Conservation (phyloP, 495 filamentous ascomycete species). For the Polyplosphaeria fusca region DNA sequence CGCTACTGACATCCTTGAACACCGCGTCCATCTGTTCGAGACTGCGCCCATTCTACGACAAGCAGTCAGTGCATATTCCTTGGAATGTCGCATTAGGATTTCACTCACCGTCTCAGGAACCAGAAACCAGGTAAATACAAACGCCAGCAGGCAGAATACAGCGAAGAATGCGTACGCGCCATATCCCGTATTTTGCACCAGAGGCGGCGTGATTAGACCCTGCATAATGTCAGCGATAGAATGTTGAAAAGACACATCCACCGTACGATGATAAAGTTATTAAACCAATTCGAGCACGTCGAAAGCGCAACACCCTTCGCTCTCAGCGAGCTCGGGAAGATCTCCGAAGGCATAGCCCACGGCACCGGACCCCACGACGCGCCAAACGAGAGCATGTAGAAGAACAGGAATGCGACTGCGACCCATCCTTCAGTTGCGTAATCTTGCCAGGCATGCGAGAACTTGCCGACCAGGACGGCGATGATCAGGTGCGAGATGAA, state of each 20-base stretch:
- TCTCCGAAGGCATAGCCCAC: slow-evolving; percentile 34
- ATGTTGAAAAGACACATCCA: background rate
- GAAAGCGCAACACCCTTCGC: slow-evolving; percentile 43
- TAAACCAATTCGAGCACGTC: slow-evolving; percentile 55
- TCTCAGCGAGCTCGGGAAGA: slow-evolving; percentile 37
- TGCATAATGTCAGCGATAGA: slow-evolving; percentile 20
- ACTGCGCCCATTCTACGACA: slow-evolving; percentile 33
- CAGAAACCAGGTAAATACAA: slow-evolving; percentile 54
- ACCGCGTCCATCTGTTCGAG: slow-evolving; percentile 43
- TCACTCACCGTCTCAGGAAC: slow-evolving; percentile 41
- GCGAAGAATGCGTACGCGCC: slow-evolving; percentile 58
- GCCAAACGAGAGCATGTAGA: slow-evolving; percentile 34
- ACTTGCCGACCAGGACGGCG: slow-evolving; percentile 38
- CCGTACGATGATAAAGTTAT: slow-evolving; percentile 53
- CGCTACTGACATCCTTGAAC: slow-evolving; percentile 32
- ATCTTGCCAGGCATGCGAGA: slow-evolving; percentile 29
- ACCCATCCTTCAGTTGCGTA: slow-evolving; percentile 37
- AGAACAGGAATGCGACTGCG: slow-evolving; percentile 33
- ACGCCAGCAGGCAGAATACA: slow-evolving; percentile 54
- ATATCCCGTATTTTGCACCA: slow-evolving; percentile 54
- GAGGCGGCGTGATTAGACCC: slow-evolving; percentile 53
- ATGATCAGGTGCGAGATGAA: slow-evolving; percentile 37
- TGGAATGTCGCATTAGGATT: background rate
- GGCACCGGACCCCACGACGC: slow-evolving; percentile 32
- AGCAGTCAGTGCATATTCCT: background rate